These are phyloP conservation scores for Phytomonas francai DNA, from an alignment of 208 protist genomes.

Conservation along the genomic window DNA sequence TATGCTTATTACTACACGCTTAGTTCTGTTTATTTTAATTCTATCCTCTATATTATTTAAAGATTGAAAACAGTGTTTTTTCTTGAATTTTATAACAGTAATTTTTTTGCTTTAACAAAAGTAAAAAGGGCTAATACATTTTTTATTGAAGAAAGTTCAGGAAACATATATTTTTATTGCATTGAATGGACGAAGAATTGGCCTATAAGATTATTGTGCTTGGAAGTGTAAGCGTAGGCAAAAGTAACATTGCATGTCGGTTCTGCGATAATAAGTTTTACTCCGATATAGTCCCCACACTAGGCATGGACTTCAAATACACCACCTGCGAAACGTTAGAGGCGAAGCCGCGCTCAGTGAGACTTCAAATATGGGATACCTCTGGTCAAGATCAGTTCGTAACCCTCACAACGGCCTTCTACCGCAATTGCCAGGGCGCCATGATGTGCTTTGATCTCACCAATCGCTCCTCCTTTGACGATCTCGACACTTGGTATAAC, in stretches of 20 bases:
- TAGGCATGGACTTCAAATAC: slow-evolving; percentile 88
- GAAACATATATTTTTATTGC: not conserved
- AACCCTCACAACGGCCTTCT: slow-evolving; percentile 88
- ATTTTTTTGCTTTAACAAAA: not conserved
- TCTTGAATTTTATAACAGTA: not conserved
- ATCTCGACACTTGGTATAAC: slow-evolving; percentile 81
- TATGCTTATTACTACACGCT: not conserved
- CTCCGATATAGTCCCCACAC: slow-evolving; percentile 68
- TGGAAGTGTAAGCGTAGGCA: slow-evolving; percentile 86
- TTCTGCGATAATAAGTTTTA: slow-evolving; percentile 85
- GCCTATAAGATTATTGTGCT: slow-evolving; percentile 90
- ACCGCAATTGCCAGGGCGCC: slow-evolving; percentile 86
- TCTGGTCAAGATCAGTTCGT: slow-evolving; percentile 87
- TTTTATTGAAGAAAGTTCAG: not conserved
- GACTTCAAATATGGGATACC: slow-evolving; percentile 88
- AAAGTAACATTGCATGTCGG: slow-evolving; percentile 84
- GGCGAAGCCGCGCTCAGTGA: slow-evolving; percentile 55
- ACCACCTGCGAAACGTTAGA: slow-evolving; percentile 66
- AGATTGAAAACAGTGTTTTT: slow-evolving; percentile 7
- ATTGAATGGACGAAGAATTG: slow-evolving; percentile 59
- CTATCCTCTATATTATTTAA: slow-evolving; percentile 6
- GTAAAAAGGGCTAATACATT: not conserved
- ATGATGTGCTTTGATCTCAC: slow-evolving; percentile 97
- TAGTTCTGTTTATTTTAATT: slow-evolving; percentile 5
- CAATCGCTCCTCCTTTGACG: slow-evolving; percentile 81